phyloP scores from a whole-genome alignment of 2,329 filamentous ascomycete genomes.

The Thelonectria discophora region DNA sequence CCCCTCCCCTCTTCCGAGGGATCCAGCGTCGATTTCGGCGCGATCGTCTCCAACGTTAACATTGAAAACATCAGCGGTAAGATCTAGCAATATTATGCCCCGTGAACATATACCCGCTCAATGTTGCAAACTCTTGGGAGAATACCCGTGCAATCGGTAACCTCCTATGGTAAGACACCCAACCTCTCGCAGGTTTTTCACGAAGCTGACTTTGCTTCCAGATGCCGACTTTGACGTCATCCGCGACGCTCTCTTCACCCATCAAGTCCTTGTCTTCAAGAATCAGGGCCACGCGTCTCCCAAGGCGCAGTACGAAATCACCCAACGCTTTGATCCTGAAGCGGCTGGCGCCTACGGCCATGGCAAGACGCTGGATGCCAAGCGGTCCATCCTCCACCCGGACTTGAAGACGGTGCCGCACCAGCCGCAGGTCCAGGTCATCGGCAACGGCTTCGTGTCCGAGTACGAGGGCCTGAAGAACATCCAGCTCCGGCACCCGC shows the following conservation, averaged over 20 bases:
- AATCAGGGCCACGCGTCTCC: constrained; percentile 70
- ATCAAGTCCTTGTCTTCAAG: constrained; percentile 78
- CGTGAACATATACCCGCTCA: constrained; percentile 15
- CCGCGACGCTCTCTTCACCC: constrained; percentile 70
- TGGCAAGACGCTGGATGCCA: constrained; percentile 75
- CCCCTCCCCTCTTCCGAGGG: constrained; percentile 49
- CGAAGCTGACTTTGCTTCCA: constrained; percentile 41
- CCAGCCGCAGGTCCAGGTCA: constrained; percentile 79
- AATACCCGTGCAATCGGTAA: constrained; percentile 69
- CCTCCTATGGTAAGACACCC: constrained; percentile 60
- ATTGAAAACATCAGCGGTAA: constrained; percentile 70
- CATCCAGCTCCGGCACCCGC: constrained; percentile 75
- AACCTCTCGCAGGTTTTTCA: not conserved
- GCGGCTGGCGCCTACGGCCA: constrained; percentile 74
- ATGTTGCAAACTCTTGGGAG: constrained; percentile 48
- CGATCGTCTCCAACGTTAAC: constrained; percentile 64
- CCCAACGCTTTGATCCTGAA: constrained; percentile 75
- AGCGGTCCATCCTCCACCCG: constrained; percentile 74
- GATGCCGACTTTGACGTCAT: constrained; percentile 73
- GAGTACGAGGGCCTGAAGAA: constrained; percentile 76
- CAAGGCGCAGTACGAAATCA: constrained; percentile 77
- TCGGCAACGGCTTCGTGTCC: constrained; percentile 76
- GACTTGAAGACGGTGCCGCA: constrained; percentile 83
- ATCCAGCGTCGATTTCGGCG: constrained; percentile 66
- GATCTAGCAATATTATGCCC: constrained; percentile 34